Conservation (phyloP, 2,329 filamentous ascomycete genomes). For the Samsoniella hepiali region DNA sequence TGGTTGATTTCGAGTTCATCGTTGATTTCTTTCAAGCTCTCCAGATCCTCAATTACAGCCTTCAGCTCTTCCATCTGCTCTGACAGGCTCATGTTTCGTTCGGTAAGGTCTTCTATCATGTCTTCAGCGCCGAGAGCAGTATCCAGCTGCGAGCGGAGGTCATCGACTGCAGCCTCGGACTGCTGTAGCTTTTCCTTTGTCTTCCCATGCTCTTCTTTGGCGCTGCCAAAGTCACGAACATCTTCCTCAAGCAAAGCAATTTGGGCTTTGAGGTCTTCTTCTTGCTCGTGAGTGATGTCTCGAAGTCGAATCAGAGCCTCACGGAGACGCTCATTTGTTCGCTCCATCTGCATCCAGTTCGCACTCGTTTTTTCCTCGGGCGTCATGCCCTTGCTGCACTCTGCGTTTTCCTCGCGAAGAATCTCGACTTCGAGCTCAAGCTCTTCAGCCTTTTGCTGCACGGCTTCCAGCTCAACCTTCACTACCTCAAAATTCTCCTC, state of each 20-base stretch:
- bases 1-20: conserved; percentile 94
- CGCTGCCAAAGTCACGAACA: conserved; percentile 60
- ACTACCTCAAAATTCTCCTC: conserved; percentile 84
- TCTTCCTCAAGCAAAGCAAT: conserved; percentile 73
- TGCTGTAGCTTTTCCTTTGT: conserved; percentile 70
- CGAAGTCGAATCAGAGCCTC: conserved; percentile 81
- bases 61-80: conserved; percentile 82
- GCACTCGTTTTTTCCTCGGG: conserved; percentile 82
- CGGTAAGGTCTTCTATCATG: conserved; percentile 88
- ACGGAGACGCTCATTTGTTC: conserved; percentile 80
- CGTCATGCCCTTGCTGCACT: conserved; percentile 79
- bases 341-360: conserved; percentile 88
- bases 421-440: conserved; percentile 85
- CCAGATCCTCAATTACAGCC: conserved; percentile 78
- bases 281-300: conserved; percentile 82
- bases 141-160: conserved; percentile 87
- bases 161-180: conserved; percentile 72
- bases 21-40: conserved; percentile 85
- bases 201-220: conserved; percentile 67
- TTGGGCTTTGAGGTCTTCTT: conserved; percentile 73
- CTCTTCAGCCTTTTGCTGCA: conserved; percentile 77
- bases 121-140: conserved; percentile 84
- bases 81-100: conserved; percentile 78
- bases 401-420: conserved; percentile 79
- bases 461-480: conserved; percentile 73